Conservation (phyloP, 192 early-diverging fungal genomes). For the Podochytrium sp. region DNA sequence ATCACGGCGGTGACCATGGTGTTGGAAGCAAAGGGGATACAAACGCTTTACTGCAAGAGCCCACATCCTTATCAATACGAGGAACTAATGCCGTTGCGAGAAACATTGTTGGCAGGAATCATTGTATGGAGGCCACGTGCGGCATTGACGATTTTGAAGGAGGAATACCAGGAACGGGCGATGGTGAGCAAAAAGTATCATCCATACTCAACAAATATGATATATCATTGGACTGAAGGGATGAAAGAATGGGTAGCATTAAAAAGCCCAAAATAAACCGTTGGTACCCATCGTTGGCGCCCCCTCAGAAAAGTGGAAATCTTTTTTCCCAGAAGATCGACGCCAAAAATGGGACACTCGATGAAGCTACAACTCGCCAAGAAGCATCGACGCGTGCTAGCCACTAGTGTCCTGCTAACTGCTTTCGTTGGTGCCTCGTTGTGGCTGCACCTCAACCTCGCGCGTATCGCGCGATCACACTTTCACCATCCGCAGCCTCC, state of each 20-base stretch:
- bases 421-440: too few species aligned
- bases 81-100: constrained; percentile 16
- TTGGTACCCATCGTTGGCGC: too few species aligned
- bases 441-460: too few species aligned
- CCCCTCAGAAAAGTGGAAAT: too few species aligned
- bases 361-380: too few species aligned
- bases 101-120: constrained; percentile 11
- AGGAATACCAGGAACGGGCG: constrained; percentile 22
- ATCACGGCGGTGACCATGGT: constrained; percentile 8
- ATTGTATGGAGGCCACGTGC: constrained; percentile 4
- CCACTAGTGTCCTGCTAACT: too few species aligned
- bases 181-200: not conserved
- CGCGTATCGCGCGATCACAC: too few species aligned
- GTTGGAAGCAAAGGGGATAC: not conserved
- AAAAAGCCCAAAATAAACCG: too few species aligned
- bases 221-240: not conserved
- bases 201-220: constrained; percentile 1
- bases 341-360: too few species aligned
- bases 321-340: too few species aligned
- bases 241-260: not conserved
- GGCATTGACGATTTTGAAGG: constrained; percentile 3
- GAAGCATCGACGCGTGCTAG: too few species aligned
- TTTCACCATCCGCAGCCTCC: too few species aligned
- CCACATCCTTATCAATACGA: constrained; percentile 8
- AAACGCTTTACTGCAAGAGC: not conserved